phyloP scores from a whole-genome alignment of 768 basidiomycete species.

The Rhodotorula sphaerocarpa region DNA sequence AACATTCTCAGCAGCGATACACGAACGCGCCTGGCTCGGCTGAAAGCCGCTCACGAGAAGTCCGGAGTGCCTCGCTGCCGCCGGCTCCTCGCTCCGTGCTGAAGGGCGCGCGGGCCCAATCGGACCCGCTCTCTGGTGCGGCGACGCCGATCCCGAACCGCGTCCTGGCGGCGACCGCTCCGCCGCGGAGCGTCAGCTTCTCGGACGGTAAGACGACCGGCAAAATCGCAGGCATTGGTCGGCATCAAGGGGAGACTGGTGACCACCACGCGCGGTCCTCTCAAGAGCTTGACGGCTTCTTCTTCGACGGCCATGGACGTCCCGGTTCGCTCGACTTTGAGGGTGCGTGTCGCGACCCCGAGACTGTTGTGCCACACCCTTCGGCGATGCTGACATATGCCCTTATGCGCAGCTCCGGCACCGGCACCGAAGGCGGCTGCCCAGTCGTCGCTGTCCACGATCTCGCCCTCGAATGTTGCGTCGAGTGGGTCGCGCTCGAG shows the following conservation, averaged over 20 bases:
- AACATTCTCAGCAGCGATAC: not conserved
- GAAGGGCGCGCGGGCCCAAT: conserved; percentile 42
- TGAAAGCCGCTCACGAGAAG: no score
- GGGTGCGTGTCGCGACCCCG: conserved; percentile 19
- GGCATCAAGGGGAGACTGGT: no score
- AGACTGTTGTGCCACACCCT: no score
- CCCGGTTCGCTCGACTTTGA: conserved; percentile 31
- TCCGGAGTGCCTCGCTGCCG: no score
- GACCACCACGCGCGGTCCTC: not conserved
- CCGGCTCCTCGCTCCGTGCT: conserved; percentile 33
- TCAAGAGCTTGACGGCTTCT: not conserved
- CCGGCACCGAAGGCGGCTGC: no score
- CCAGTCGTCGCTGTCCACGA: no score
- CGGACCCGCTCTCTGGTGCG: conserved; percentile 43
- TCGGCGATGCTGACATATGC: no score
- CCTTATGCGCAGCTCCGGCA: no score
- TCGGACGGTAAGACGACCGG: conserved; percentile 87
- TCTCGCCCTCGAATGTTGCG: no score
- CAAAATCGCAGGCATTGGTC: conserved; percentile 56
- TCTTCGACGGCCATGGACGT: conserved; percentile 3
- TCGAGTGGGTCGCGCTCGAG: no score
- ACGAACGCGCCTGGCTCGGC: not conserved
- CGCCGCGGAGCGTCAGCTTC: conserved; percentile 84
- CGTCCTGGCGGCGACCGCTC: conserved; percentile 44
- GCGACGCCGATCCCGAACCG: conserved; percentile 38